Evolutionary conservation across 2,329 filamentous ascomycete species (phyloP), one percentile per base, ranked within the genome.

Genomic region (Neonectria punicea): DNA sequence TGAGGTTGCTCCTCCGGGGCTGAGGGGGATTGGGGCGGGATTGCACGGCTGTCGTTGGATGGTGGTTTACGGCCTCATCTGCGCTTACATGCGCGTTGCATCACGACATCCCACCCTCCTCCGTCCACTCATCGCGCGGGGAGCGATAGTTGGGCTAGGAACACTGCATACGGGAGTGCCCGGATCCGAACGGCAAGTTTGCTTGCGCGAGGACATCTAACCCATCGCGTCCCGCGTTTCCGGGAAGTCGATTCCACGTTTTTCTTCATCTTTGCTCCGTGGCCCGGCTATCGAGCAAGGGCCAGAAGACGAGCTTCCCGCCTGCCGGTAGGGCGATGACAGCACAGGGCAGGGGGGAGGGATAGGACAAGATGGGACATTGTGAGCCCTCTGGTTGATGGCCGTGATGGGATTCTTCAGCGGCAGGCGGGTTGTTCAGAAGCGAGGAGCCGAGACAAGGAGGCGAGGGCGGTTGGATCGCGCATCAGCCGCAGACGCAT

Each of bases 401-500:
- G 22, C 39, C 36, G 44, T 47, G 44, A 47, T 49, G 28, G 32
- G 36, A 63, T 32, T 58, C 36, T 53, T 53, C 39, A 53, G 30
- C 16, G n/a, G 39, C 13, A 22, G 43, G 22, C 58, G 43, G 53
- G 50, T 32, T 50, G 53, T 50, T 49, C 13, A 55, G 50, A 61
- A 41, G 58, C 50, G 39, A 46, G 39, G 32, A 34, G 30, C 9
- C 30, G 10, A 32, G 30, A 7, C 14, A 36, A 6, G 34, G 14
- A 36, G 25, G 25, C 22, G 25, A 25, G 10, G 36, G 36, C 13
- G 16, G 36, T 39, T 39, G 58, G 49, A 60, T 60, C 50, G 58
- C 53, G 49, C 53, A 55, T 61, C 54, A 58, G 51, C 55, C 49
- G 53, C 51, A 63, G 43, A 58, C 34, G 61, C 58, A 67, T 62